Evolutionary conservation across 202 grass and related monocot genomes (phyloP).

Genomic region (Carex sylvatica): DNA sequence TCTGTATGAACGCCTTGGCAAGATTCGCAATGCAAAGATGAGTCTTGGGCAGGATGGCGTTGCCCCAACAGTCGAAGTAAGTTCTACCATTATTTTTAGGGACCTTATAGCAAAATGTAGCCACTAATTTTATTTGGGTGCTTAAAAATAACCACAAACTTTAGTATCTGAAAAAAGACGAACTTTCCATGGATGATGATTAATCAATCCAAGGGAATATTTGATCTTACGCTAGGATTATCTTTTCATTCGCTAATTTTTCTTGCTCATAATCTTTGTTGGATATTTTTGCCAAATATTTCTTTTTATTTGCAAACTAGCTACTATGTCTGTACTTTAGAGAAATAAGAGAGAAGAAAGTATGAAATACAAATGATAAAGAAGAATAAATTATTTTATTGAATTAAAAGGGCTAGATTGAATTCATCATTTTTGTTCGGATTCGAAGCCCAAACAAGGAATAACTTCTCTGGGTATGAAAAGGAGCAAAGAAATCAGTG

Average conservation of each 20-base stretch:
- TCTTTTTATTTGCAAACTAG: not conserved
- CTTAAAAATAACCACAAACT: not conserved
- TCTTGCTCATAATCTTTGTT: not conserved
- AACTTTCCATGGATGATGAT: not conserved
- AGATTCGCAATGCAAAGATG: slow-evolving; percentile 69
- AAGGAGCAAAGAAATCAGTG: not conserved
- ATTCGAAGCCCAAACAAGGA: not conserved
- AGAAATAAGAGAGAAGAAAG: not conserved
- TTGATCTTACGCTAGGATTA: not conserved
- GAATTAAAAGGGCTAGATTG: not conserved
- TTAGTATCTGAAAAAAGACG: not conserved
- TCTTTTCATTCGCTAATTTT: not conserved
- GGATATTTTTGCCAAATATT: not conserved
- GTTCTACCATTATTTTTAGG: slow-evolving; percentile 7
- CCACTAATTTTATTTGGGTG: not conserved
- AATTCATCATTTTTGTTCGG: not conserved
- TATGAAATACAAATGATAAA: not conserved
- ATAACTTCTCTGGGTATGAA: not conserved
- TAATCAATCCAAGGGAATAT: not conserved
- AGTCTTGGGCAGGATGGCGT: slow-evolving; percentile 66
- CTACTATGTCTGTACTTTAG: not conserved
- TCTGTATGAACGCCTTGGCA: slow-evolving; percentile 75
- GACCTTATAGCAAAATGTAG: not conserved
- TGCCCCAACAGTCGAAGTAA: slow-evolving; percentile 62
- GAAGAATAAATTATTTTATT: not conserved